Evolutionary conservation across 1,284 basidiomycete species (phyloP), one percentile per base, ranked within the genome.

Genomic region (Leccinum insigne): DNA sequence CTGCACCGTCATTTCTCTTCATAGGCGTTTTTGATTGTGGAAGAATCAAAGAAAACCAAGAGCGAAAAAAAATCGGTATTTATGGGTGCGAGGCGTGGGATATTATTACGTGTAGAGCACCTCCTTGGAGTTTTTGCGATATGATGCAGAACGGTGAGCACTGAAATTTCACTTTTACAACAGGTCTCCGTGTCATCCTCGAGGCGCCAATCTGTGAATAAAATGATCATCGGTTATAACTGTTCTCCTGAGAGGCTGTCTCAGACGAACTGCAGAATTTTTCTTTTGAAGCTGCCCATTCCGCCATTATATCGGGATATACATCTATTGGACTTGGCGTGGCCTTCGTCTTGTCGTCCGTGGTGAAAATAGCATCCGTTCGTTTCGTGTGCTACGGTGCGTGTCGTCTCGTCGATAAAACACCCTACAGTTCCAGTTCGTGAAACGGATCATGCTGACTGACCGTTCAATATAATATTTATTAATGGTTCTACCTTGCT

Each of bases 1-100:
- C 73, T 82, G 81, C 81, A 80, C 80, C 77, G 74, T 77, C 72
- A 62, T 64, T 77, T 81, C 73, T 83, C 81, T 74, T 82, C 81
- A 83, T 73, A 5, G 79, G 78, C 81, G 81, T 74, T 79, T 75
- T 77, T 83, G 82, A 83, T 82, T 76, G 81, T 82, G 81, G 81
- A 82, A 83, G 81, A 79, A 82, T 82, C 79, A n/a, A 72, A 58
- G 44, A 66, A 58, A 64, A 66, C 1, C 1, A 44, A 29, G 2
- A n/a, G 6, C 2, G 47, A 3, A 0, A 3, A 4, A 56, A 61
- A 60, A 56, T 5, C 13, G 8, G 3, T 10, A 10, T 63, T 67
- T 68, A 71, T 71, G 18, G 58, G 0, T 11, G 1, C 0, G 1
- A n/a, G 0, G 60, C 64, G 71, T 76, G 73, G 62, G 72, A 77